Conservation (phyloP, 2,329 filamentous ascomycete species). For the Furcasterigmium sp. region DNA sequence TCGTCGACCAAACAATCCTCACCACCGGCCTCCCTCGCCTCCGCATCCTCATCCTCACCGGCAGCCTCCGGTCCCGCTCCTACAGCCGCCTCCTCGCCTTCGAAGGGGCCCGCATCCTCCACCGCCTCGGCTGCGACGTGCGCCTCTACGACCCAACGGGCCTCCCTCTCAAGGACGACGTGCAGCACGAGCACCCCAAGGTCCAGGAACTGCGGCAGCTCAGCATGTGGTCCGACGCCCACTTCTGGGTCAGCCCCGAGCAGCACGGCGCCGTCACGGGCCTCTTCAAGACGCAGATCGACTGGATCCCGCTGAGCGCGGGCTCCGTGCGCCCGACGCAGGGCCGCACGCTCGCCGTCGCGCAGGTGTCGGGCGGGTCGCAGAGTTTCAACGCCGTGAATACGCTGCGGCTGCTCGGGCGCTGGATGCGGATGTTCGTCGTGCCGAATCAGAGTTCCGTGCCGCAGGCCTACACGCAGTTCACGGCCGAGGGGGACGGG, state of each 20-base stretch:
- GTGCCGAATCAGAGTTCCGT: slow-evolving; percentile 63
- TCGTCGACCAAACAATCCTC: slow-evolving; percentile 42
- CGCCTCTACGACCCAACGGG: slow-evolving; percentile 54
- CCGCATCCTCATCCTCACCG: slow-evolving; percentile 56
- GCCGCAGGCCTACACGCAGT: slow-evolving; percentile 58
- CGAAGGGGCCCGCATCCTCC: slow-evolving; percentile 55
- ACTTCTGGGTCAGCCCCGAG: slow-evolving; percentile 61
- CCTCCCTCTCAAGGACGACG: slow-evolving; percentile 59
- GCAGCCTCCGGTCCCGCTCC: slow-evolving; percentile 52
- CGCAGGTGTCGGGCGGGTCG: slow-evolving; percentile 58
- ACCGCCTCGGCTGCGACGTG: slow-evolving; percentile 61
- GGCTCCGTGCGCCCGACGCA: slow-evolving; percentile 62
- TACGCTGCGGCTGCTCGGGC: slow-evolving; percentile 56
- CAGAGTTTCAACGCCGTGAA: slow-evolving; percentile 67
- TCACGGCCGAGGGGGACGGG: slow-evolving; percentile 37
- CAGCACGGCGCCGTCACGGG: slow-evolving; percentile 59
- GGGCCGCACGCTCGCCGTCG: slow-evolving; percentile 56
- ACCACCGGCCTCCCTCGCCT: slow-evolving; percentile 26
- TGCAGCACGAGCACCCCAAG: slow-evolving; percentile 50
- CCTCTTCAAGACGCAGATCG: slow-evolving; percentile 66
- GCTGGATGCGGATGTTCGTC: slow-evolving; percentile 67
- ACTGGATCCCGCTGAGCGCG: slow-evolving; percentile 61
- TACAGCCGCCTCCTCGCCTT: slow-evolving; percentile 56
- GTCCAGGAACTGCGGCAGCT: slow-evolving; percentile 59
- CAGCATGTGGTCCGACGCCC: slow-evolving; percentile 60